Evolutionary conservation across 306 rosid species (phyloP).

Genomic region (Acmispon strigosus): DNA sequence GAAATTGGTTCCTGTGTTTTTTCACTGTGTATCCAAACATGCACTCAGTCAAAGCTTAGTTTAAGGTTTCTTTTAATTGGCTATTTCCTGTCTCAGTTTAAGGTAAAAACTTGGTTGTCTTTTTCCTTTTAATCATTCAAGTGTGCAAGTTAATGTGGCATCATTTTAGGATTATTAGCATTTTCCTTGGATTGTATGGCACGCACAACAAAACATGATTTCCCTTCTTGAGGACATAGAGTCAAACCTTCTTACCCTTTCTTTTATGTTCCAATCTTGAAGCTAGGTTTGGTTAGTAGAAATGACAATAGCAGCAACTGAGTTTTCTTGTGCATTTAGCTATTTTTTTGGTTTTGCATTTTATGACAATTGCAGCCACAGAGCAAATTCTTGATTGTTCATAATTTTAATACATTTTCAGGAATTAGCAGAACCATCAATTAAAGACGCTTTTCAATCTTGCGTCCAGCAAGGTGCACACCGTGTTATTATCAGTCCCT

Average conservation of each 20-base stretch:
- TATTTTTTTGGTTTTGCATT: not conserved
- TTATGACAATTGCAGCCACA: not conserved
- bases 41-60: too few species aligned
- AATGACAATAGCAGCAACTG: not conserved
- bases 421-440: constrained; percentile 93
- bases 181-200: not conserved
- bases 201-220: not conserved
- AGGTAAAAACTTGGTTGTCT: not conserved
- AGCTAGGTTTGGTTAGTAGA: not conserved
- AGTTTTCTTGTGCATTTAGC: not conserved
- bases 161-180: not conserved
- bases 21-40: not conserved
- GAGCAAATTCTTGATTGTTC: not conserved
- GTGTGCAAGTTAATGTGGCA: not conserved
- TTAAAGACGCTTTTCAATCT: constrained; percentile 51
- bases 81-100: not conserved
- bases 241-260: not conserved
- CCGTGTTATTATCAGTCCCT: constrained; percentile 67
- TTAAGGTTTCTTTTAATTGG: not conserved
- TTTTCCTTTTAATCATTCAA: not conserved
- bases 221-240: not conserved
- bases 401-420: constrained; percentile 17
- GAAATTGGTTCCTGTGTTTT: not conserved
- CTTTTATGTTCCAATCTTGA: not conserved
- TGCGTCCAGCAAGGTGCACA: constrained; percentile 67